These are phyloP conservation scores for Fomitopsis pulvina DNA, from an alignment of 768 basidiomycete species.

Conservation along the genomic window DNA sequence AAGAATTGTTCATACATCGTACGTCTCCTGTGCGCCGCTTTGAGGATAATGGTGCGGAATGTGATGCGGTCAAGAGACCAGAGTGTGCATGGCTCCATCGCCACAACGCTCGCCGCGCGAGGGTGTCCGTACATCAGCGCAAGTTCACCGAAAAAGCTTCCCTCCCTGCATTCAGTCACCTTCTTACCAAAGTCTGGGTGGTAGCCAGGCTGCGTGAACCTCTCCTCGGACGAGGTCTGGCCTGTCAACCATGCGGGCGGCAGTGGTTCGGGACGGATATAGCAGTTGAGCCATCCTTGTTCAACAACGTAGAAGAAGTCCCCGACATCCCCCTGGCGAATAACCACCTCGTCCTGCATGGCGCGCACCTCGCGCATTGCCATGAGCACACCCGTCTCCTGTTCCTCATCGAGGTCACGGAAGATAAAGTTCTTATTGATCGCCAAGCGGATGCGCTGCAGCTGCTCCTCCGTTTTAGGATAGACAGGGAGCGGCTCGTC, in stretches of 20 bases:
- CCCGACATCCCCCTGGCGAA: conserved; percentile 94
- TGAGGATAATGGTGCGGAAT: conserved; percentile 95
- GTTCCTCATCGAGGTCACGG: conserved; percentile 94
- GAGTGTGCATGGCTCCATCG: conserved; percentile 73
- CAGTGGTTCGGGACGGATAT: conserved; percentile 61
- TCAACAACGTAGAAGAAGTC: conserved; percentile 99
- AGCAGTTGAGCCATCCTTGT: conserved; percentile 79
- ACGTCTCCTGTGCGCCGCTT: conserved; percentile 82
- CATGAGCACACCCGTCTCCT: conserved; percentile 84
- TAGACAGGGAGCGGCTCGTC: conserved; percentile 69
- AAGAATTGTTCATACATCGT: conserved; percentile 98
- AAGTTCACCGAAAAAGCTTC: conserved; percentile 90
- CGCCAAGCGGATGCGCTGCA: conserved; percentile 79
- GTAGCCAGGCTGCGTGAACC: conserved; percentile 55
- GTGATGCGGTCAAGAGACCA: conserved; percentile 98
- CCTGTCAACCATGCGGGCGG: conserved; percentile 53
- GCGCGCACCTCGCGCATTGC: conserved; percentile 91
- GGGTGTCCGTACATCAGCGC: conserved; percentile 98
- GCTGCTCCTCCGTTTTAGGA: conserved; percentile 77
- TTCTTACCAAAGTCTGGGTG: conserved; percentile 72
- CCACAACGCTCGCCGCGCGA: conserved; percentile 89
- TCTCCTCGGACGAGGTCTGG: conserved; percentile 37
- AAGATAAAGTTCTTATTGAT: conserved; percentile 91
- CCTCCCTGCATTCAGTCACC: conserved; percentile 80
- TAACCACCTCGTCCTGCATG: conserved; percentile 76